These are phyloP conservation scores for Pseudogymnoascus sp. DNA, from an alignment of 2,329 filamentous ascomycete species.

Conservation along the genomic window DNA sequence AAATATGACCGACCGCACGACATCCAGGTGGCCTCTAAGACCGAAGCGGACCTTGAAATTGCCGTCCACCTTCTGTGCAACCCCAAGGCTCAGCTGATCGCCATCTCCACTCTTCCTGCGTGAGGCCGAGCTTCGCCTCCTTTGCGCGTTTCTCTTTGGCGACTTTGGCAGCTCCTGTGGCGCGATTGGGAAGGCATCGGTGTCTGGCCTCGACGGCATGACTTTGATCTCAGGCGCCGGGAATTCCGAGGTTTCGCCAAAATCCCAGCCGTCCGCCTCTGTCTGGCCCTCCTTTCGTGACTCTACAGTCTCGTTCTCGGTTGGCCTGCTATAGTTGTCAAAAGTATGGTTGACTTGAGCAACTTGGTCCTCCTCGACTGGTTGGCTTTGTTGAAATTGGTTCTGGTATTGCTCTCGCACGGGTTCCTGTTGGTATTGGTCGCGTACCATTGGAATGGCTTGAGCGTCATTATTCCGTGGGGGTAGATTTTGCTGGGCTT, in stretches of 20 bases:
- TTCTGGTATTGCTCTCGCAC: neutral
- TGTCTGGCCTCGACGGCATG: conserved; percentile 67
- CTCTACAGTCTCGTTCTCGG: conserved; percentile 29
- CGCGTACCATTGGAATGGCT: conserved; percentile 45
- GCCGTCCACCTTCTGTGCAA: conserved; percentile 57
- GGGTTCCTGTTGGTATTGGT: conserved; percentile 25
- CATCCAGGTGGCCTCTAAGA: conserved; percentile 84
- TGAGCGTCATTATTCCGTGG: conserved; percentile 36
- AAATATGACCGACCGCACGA: conserved; percentile 91
- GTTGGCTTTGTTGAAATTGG: conserved; percentile 26
- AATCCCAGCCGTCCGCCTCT: conserved; percentile 81
- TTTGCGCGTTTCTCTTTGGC: conserved; percentile 64
- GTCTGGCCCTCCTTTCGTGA: conserved; percentile 26
- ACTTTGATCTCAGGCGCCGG: conserved; percentile 46
- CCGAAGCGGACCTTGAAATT: conserved; percentile 92
- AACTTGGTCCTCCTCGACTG: conserved; percentile 43
- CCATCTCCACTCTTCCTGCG: conserved; percentile 64
- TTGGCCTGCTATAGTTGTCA: conserved; percentile 49
- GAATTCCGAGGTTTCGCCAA: conserved; percentile 66
- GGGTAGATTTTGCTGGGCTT: conserved; percentile 32
- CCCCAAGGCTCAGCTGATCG: conserved; percentile 44
- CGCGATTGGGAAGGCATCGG: conserved; percentile 77
- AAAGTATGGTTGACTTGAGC: conserved; percentile 52
- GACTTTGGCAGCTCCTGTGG: conserved; percentile 70
- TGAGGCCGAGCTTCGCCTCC: conserved; percentile 74